Conservation (phyloP, 2,329 filamentous ascomycete species). For the Aaosphaeria arxii region DNA sequence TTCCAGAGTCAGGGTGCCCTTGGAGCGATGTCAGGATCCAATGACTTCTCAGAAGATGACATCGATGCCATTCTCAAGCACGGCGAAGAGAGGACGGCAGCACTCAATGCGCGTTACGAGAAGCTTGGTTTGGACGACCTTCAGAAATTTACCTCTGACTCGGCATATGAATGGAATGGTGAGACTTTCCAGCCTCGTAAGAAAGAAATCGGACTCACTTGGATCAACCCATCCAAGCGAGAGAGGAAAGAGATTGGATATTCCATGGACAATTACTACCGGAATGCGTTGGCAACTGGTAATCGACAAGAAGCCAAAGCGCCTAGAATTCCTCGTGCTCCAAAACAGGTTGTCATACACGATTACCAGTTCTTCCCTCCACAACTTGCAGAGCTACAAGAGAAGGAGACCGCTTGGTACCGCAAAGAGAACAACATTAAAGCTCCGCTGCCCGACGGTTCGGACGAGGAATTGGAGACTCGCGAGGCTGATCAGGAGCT, state of each 20-base stretch:
- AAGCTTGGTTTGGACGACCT: constrained; percentile 95
- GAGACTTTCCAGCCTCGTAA: constrained; percentile 83
- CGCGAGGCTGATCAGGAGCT: constrained; percentile 83
- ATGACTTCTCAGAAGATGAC: constrained; percentile 76
- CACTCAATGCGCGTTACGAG: constrained; percentile 91
- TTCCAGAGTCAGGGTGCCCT: constrained; percentile 72
- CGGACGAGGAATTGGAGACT: constrained; percentile 81
- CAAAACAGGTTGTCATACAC: constrained; percentile 86
- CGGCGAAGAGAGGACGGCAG: constrained; percentile 83
- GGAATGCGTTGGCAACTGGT: constrained; percentile 81
- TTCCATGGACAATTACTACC: constrained; percentile 98
- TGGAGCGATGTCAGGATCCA: constrained; percentile 57
- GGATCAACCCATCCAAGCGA: constrained; percentile 98
- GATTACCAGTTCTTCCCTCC: constrained; percentile 97
- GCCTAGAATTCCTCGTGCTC: constrained; percentile 91
- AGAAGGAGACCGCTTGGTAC: constrained; percentile 93
- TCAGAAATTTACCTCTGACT: constrained; percentile 96
- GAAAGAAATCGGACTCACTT: constrained; percentile 87
- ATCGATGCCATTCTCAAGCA: constrained; percentile 84
- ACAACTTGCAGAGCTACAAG: constrained; percentile 81
- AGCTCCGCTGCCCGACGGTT: constrained; percentile 81
- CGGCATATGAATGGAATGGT: constrained; percentile 98
- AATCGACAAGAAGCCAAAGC: constrained; percentile 78
- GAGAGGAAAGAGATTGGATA: constrained; percentile 98
- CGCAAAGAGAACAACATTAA: constrained; percentile 97